A percentile compares a stretch with the other conserved stretches of the same genome.
phyloP scores from a whole-genome alignment of 345 rosid genomes.

The Lepidium didymum region DNA sequence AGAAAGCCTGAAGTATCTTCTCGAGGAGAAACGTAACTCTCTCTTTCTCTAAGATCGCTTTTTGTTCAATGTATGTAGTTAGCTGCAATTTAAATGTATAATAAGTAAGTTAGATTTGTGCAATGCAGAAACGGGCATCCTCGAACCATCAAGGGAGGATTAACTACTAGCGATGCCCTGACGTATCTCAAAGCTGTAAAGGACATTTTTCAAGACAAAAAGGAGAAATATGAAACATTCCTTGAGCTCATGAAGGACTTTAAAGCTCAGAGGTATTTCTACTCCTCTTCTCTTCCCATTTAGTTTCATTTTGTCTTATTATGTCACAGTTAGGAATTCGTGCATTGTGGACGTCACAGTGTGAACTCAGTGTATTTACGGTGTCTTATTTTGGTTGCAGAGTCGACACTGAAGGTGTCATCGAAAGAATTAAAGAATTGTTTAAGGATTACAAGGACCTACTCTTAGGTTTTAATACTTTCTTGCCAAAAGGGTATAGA shows the following conservation, averaged over 20 bases:
- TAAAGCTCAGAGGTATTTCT: constrained; percentile 71
- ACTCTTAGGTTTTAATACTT: constrained; percentile 89
- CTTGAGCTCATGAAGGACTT: constrained; percentile 95
- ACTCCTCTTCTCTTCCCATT: constrained; percentile 3
- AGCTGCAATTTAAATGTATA: constrained; percentile 1
- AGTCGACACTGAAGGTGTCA: constrained; percentile 80
- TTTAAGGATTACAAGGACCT: constrained; percentile 79
- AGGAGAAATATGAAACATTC: constrained; percentile 72
- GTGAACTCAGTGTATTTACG: not conserved
- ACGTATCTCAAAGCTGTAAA: constrained; percentile 83
- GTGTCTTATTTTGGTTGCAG: constrained; percentile 35
- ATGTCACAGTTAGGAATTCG: not conserved
- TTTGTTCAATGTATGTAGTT: not conserved
- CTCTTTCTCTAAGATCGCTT: not conserved
- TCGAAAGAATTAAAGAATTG: constrained; percentile 72
- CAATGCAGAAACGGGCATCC: constrained; percentile 60
- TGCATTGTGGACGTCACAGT: not conserved
- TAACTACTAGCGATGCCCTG: constrained; percentile 79
- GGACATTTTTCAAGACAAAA: constrained; percentile 67
- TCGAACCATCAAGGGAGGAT: constrained; percentile 40
- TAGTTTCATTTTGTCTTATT: not conserved
- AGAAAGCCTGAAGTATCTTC: constrained; percentile 55
- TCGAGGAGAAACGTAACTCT: constrained; percentile 67
- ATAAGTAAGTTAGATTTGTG: constrained; percentile 8
- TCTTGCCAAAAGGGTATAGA: constrained; percentile 81